Evolutionary conservation across 2,329 filamentous ascomycete genomes (phyloP).

Genomic region (Penicillium sp.): DNA sequence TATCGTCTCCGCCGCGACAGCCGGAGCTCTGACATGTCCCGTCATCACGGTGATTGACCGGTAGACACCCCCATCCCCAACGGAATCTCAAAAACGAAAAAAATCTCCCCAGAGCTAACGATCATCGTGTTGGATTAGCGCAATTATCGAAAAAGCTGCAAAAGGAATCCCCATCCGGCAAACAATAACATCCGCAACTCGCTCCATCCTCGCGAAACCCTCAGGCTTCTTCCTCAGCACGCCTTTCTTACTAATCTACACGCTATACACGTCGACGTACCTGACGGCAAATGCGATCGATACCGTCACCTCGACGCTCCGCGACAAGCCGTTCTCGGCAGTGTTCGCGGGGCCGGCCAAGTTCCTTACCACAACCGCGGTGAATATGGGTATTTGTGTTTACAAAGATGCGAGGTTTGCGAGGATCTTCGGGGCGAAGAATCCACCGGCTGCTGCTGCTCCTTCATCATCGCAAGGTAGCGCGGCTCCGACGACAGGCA

Average conservation of each 20-base stretch:
- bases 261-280: slow-evolving; percentile 86
- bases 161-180: slow-evolving; percentile 48
- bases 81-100: no score
- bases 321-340: slow-evolving; percentile 58
- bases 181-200: slow-evolving; percentile 47
- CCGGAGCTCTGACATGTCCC: slow-evolving; percentile 78
- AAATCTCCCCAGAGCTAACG: no score
- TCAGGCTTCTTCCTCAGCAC: slow-evolving; percentile 52
- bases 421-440: slow-evolving; percentile 73
- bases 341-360: slow-evolving; percentile 78
- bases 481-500: slow-evolving; percentile 16
- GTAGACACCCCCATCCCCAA: slow-evolving; percentile 47
- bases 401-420: slow-evolving; percentile 91
- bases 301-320: slow-evolving; percentile 72
- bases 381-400: slow-evolving; percentile 84
- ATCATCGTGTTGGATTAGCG: slow-evolving; percentile 33
- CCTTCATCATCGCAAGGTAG: slow-evolving; percentile 35
- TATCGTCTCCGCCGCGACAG: slow-evolving; percentile 69
- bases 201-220: slow-evolving; percentile 46
- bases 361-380: slow-evolving; percentile 77
- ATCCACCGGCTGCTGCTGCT: slow-evolving; percentile 40
- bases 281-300: slow-evolving; percentile 86
- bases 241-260: slow-evolving; percentile 56
- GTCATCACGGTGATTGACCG: slow-evolving; percentile 87
- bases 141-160: slow-evolving; percentile 57